phyloP scores from a whole-genome alignment of 139 green algal species.

The Micractinium sp. region DNA sequence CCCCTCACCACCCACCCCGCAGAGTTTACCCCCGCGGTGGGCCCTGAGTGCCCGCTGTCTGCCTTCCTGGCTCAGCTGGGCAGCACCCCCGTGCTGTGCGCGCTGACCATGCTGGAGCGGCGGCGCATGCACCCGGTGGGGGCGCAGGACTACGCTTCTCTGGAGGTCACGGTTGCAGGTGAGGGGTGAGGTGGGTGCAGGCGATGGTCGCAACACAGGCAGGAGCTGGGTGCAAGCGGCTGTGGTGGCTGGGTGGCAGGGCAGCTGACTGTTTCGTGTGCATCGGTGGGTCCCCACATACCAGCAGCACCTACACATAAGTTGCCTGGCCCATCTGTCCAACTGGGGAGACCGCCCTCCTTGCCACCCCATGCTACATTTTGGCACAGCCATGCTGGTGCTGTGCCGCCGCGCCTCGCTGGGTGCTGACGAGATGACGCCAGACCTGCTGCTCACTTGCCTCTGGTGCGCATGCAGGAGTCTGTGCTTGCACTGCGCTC shows the following conservation, averaged over 20 bases:
- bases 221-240: no score
- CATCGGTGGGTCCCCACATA: neutral
- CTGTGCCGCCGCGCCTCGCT: neutral
- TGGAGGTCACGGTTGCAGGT: constrained; percentile 6
- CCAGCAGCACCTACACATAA: neutral
- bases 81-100: constrained; percentile 7
- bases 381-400: constrained; percentile 8
- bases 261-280: neutral
- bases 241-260: neutral
- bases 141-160: neutral
- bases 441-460: constrained; percentile 29
- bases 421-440: neutral
- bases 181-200: neutral
- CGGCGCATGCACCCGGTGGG: neutral
- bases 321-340: neutral
- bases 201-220: neutral
- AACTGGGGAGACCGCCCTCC: neutral
- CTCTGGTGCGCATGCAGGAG: neutral
- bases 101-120: neutral
- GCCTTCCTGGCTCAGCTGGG: constrained; percentile 1
- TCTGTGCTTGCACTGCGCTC: no score
- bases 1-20: neutral
- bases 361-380: neutral
- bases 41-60: neutral
- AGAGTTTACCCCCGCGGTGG: neutral